Percentiles rank a stretch among this genome's conserved stretches.
These are phyloP conservation scores for Periconia digitata DNA, from an alignment of 2,329 filamentous ascomycete species.

Conservation along the genomic window DNA sequence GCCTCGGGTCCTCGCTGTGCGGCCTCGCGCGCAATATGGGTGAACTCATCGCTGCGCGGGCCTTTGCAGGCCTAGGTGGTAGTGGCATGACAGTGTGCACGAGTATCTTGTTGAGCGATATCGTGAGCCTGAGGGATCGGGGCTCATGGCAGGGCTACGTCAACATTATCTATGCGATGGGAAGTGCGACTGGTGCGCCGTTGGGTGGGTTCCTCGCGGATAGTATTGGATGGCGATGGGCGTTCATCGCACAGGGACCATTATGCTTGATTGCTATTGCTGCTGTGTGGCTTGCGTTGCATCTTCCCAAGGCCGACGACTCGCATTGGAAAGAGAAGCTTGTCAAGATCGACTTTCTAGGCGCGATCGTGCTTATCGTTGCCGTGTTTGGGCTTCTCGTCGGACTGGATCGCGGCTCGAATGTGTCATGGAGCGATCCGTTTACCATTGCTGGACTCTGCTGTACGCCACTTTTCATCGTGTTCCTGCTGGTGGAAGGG, in stretches of 20 bases:
- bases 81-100: conserved; percentile 72
- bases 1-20: conserved; percentile 64
- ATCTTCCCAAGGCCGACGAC: conserved; percentile 60
- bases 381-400: conserved; percentile 68
- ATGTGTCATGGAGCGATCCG: conserved; percentile 65
- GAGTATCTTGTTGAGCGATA: conserved; percentile 69
- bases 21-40: conserved; percentile 65
- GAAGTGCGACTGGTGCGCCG: conserved; percentile 67
- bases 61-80: conserved; percentile 66
- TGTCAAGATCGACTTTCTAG: conserved; percentile 70
- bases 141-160: conserved; percentile 75
- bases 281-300: conserved; percentile 63
- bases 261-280: conserved; percentile 67
- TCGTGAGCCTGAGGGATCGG: conserved; percentile 68
- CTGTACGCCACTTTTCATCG: conserved; percentile 57
- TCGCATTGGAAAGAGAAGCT: conserved; percentile 68
- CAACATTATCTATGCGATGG: conserved; percentile 71
- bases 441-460: conserved; percentile 61
- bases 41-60: conserved; percentile 66
- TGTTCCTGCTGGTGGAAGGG: conserved; percentile 71
- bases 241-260: conserved; percentile 72
- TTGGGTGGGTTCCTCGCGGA: conserved; percentile 72
- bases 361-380: conserved; percentile 65
- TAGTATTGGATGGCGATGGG: conserved; percentile 74
- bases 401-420: conserved; percentile 73